Conservation (phyloP, 768 basidiomycete genomes). For the Cyathus striatus region DNA sequence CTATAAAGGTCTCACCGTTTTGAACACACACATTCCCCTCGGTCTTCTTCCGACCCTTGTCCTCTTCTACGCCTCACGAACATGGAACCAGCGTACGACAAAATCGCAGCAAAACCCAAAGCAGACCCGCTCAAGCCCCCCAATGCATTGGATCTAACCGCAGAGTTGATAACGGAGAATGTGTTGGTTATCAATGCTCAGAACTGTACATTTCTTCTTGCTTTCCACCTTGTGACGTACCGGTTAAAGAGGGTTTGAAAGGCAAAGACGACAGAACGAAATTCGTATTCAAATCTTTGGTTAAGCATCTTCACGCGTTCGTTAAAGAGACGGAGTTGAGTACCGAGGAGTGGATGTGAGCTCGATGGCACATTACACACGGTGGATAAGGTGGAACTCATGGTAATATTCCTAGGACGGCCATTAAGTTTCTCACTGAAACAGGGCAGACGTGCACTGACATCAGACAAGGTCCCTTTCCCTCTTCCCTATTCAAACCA, state of each 20-base stretch:
- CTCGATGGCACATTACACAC: not conserved
- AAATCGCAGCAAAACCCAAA: too few species aligned
- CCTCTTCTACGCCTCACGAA: too few species aligned
- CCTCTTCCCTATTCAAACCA: not conserved
- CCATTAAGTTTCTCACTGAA: conserved; percentile 74
- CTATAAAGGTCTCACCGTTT: too few species aligned
- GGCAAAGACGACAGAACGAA: conserved; percentile 36
- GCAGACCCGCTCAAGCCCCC: too few species aligned
- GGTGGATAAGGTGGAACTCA: conserved; percentile 2
- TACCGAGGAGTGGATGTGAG: conserved; percentile 80
- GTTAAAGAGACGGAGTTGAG: conserved; percentile 71
- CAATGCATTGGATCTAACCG: conserved; percentile 32
- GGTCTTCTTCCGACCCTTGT: too few species aligned
- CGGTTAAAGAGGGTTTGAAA: conserved; percentile 6
- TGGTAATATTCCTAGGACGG: conserved; percentile 27
- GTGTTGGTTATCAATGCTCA: conserved; percentile 31
- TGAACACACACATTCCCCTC: too few species aligned
- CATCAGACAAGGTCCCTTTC: conserved; percentile 47
- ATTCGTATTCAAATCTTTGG: conserved; percentile 37
- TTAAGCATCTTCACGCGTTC: conserved; percentile 72
- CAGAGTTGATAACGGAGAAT: conserved; percentile 35
- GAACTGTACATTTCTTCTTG: conserved; percentile 24
- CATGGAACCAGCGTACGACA: too few species aligned
- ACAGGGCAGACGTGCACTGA: conserved; percentile 71
- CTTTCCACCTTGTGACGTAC: not conserved